These are phyloP conservation scores for Pseudocercospora crystallina DNA, from an alignment of 2,329 filamentous ascomycete species.

Conservation along the genomic window DNA sequence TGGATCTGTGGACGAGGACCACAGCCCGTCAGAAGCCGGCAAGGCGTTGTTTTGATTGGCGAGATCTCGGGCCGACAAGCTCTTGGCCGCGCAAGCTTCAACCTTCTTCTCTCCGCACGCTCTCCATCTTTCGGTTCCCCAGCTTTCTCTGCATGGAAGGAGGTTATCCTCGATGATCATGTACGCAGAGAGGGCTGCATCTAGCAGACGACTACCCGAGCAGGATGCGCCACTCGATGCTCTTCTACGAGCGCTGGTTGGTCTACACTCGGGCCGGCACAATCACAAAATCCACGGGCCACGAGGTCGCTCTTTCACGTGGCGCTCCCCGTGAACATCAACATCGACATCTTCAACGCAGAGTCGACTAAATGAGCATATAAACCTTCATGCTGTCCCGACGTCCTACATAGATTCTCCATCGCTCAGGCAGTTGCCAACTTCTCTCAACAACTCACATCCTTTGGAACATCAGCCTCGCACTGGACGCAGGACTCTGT, in stretches of 20 bases:
- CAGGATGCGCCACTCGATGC: not conserved
- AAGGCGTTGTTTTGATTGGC: not conserved
- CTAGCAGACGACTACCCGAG: constrained; percentile 1
- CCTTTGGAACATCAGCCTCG: constrained; percentile 2
- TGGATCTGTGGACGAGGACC: too few relatives aligned
- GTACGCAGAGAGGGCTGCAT: not conserved
- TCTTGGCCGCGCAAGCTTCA: not conserved
- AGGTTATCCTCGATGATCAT: not conserved
- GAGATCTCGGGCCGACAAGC: constrained; percentile 1
- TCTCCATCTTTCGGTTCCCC: too few relatives aligned
- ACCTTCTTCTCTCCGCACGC: not conserved
- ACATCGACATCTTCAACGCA: not conserved
- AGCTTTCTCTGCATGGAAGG: constrained; percentile 3
- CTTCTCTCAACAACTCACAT: not conserved
- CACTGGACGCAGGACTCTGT: not conserved
- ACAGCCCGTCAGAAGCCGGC: constrained; percentile 1
- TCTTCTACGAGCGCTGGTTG: constrained; percentile 3
- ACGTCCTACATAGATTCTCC: not conserved
- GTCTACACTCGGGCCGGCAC: constrained; percentile 3
- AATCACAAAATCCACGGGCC: too few relatives aligned
- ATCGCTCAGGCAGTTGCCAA: not conserved
- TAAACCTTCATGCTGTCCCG: constrained; percentile 1
- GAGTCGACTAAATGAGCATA: not conserved
- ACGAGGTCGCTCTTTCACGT: not conserved
- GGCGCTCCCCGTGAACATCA: not conserved